Percentiles rank a stretch among this genome's conserved stretches.
Conservation (phyloP, 2,329 filamentous ascomycete species). For the Aspergillus eucalypticola region DNA sequence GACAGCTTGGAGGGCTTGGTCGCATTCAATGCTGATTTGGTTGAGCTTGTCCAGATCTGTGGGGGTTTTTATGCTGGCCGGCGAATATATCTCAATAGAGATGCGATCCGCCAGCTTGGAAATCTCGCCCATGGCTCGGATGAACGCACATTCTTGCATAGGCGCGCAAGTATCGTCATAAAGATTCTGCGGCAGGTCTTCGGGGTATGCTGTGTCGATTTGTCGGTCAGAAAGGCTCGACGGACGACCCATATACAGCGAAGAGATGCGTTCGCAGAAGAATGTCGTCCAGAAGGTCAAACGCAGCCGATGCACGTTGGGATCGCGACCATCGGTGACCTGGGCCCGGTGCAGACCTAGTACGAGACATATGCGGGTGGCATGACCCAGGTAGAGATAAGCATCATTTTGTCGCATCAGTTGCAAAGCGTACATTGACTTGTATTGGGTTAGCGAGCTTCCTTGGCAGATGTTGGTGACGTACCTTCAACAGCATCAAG, state of each 20-base stretch:
- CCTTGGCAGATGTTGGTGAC: background rate
- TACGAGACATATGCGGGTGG: constrained; percentile 14
- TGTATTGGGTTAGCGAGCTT: background rate
- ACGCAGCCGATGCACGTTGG: constrained; percentile 12
- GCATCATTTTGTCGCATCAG: constrained; percentile 22
- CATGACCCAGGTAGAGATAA: constrained; percentile 18
- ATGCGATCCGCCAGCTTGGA: constrained; percentile 14
- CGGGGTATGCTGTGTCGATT: constrained; percentile 17
- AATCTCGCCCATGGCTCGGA: constrained; percentile 16
- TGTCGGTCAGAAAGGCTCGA: constrained; percentile 15
- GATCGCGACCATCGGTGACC: constrained; percentile 15
- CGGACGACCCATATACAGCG: constrained; percentile 16
- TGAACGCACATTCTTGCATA: constrained; percentile 9
- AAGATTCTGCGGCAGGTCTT: constrained; percentile 7
- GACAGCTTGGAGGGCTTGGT: constrained; percentile 11
- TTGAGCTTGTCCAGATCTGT: constrained; percentile 9
- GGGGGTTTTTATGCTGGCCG: constrained; percentile 11
- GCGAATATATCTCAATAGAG: constrained; percentile 15
- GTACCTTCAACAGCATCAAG: constrained; percentile 18
- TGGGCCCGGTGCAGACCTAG: constrained; percentile 18
- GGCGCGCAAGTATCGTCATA: background rate
- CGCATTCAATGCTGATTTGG: constrained; percentile 11
- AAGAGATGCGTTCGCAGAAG: constrained; percentile 14
- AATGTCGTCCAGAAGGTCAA: constrained; percentile 18
- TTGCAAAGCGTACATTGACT: constrained; percentile 21